Evolutionary conservation across 2,329 filamentous ascomycete genomes (phyloP).

Genomic region (Apiospora koreana): DNA sequence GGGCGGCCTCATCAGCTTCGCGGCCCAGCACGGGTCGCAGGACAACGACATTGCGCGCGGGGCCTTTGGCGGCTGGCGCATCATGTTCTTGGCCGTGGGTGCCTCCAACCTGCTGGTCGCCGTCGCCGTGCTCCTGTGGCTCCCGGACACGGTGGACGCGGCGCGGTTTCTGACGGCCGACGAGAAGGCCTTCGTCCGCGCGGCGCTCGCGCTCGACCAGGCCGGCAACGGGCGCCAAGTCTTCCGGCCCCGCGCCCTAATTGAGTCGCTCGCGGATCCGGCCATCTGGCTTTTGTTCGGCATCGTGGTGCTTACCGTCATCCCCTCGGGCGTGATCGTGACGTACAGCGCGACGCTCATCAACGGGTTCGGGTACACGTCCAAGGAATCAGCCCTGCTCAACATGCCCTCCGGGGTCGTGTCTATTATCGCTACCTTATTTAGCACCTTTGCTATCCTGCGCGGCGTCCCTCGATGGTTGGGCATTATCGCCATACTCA

Average conservation of each 20-base stretch:
- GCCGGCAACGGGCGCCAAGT: conserved; percentile 56
- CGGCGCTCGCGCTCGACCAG: conserved; percentile 58
- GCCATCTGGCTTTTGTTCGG: conserved; percentile 37
- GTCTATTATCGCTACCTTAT: conserved; percentile 25
- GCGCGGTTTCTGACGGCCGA: conserved; percentile 40
- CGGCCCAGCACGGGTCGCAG: conserved; percentile 50
- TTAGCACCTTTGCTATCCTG: conserved; percentile 16
- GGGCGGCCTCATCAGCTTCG: conserved; percentile 49
- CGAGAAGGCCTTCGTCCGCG: conserved; percentile 48
- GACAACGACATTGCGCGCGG: conserved; percentile 17
- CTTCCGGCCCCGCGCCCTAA: conserved; percentile 47
- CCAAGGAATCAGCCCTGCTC: conserved; percentile 18
- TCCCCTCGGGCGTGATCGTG: conserved; percentile 37
- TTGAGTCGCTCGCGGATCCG: conserved; percentile 42
- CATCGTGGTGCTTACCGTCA: conserved; percentile 34
- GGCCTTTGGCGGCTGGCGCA: conserved; percentile 39
- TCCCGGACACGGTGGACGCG: conserved; percentile 52
- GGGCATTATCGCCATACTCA: conserved; percentile 24
- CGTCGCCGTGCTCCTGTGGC: conserved; percentile 38
- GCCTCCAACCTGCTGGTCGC: conserved; percentile 47
- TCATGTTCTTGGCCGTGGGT: conserved; percentile 53
- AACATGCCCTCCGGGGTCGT: conserved; percentile 21
- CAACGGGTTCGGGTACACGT: conserved; percentile 19
- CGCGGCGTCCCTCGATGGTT: conserved; percentile 20
- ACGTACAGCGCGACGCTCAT: conserved; percentile 20